Conservation (phyloP, 2,329 filamentous ascomycete genomes). For the Madurella mycetomatis region DNA sequence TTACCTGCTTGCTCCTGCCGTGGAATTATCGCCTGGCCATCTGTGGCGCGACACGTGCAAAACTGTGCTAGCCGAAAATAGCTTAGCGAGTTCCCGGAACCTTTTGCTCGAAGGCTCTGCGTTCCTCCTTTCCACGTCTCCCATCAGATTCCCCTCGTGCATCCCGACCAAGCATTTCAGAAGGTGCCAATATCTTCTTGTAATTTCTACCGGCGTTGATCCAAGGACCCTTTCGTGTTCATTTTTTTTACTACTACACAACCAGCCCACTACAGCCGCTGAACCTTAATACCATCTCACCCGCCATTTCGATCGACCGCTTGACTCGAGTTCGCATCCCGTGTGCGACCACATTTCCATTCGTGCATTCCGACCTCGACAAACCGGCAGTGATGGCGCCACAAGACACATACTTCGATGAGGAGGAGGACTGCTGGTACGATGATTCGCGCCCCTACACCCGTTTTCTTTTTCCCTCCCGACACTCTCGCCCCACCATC, state of each 20-base stretch:
- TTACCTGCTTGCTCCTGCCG: neutral
- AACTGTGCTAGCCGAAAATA: slow-evolving; percentile 7
- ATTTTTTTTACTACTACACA: slow-evolving; percentile 7
- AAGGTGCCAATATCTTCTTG: slow-evolving; percentile 14
- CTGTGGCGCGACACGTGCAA: slow-evolving; percentile 23
- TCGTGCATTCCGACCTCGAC: neutral
- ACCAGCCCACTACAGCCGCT: neutral
- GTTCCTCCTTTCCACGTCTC: slow-evolving; percentile 20
- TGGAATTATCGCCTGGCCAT: slow-evolving; percentile 5
- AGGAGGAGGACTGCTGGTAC: slow-evolving; percentile 67
- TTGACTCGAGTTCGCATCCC: neutral
- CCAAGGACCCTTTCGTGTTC: slow-evolving; percentile 11
- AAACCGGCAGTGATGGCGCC: slow-evolving; percentile 51
- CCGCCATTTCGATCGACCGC: neutral
- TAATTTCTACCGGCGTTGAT: slow-evolving; percentile 20
- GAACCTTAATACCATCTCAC: slow-evolving; percentile 13
- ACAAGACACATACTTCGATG: slow-evolving; percentile 67
- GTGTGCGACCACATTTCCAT: slow-evolving; percentile 9
- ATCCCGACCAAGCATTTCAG: slow-evolving; percentile 12
- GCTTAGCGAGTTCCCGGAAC: slow-evolving; percentile 17
- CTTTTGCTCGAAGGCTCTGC: slow-evolving; percentile 27
- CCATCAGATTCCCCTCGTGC: slow-evolving; percentile 5
- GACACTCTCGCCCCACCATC: slow-evolving; percentile 7
- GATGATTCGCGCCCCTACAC: slow-evolving; percentile 24
- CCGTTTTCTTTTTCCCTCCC: slow-evolving; percentile 15